Percentiles rank a stretch among this genome's conserved stretches.
Evolutionary conservation across 2,329 filamentous ascomycete genomes (phyloP).

Genomic region (Penicillium polonicum): DNA sequence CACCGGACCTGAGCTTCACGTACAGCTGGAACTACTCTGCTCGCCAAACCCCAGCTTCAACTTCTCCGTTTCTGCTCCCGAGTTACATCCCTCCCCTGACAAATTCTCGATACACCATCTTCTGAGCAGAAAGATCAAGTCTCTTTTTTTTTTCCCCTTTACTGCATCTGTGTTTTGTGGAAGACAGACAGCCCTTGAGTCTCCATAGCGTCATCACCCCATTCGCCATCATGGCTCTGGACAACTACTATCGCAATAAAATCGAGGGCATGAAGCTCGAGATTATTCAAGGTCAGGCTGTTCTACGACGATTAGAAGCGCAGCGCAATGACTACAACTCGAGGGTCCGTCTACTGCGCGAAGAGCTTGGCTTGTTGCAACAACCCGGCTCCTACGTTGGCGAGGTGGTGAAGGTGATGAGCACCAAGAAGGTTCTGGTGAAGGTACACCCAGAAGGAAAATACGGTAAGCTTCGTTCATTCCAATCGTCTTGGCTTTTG

Average conservation of each 20-base stretch:
- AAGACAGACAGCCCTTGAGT: constrained; percentile 11
- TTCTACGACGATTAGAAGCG: constrained; percentile 89
- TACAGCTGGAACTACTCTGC: constrained; percentile 5
- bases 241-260: constrained; percentile 99
- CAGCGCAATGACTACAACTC: constrained; percentile 99
- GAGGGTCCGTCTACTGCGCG: constrained; percentile 85
- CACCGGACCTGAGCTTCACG: constrained; percentile 12
- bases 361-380: constrained; percentile 93
- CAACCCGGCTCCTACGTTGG: constrained; percentile 98
- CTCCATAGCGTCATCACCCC: constrained; percentile 27
- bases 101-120: neutral
- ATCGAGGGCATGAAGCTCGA: constrained; percentile 99
- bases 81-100: neutral
- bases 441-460: constrained; percentile 99
- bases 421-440: constrained; percentile 97
- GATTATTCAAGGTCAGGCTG: constrained; percentile 97
- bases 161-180: neutral
- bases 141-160: neutral
- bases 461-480: constrained; percentile 69
- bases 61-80: neutral
- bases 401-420: constrained; percentile 99
- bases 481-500: neutral
- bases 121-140: neutral
- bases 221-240: constrained; percentile 81
- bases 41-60: constrained; percentile 9